These are phyloP conservation scores for Rhynchospora breviuscula DNA, from an alignment of 176 grass and related monocot genomes.

Conservation along the genomic window DNA sequence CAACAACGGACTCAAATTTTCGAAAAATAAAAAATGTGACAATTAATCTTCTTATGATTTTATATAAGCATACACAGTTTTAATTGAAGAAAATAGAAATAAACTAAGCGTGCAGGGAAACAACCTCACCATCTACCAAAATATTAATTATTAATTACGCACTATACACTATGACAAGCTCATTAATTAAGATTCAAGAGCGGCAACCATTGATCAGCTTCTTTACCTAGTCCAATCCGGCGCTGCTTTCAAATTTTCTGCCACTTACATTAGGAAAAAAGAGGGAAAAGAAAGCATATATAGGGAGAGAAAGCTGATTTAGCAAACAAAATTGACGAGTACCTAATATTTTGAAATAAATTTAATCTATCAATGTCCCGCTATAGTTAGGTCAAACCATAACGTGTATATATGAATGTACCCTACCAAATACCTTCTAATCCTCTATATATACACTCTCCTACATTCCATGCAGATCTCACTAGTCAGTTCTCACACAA, in stretches of 20 bases:
- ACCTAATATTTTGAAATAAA: conserved; percentile 18
- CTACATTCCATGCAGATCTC: conserved; percentile 21
- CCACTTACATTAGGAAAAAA: not conserved
- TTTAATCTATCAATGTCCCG: not conserved
- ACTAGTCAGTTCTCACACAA: not conserved
- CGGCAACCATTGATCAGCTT: not conserved
- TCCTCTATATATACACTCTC: not conserved
- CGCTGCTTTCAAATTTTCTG: not conserved
- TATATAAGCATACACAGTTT: too few relatives aligned
- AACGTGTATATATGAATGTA: not conserved
- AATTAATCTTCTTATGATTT: too few relatives aligned
- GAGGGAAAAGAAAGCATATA: not conserved
- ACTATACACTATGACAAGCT: too few relatives aligned
- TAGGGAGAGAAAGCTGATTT: not conserved
- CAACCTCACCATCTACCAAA: too few relatives aligned
- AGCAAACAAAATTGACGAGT: not conserved
- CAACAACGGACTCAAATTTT: too few relatives aligned
- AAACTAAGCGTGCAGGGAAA: too few relatives aligned
- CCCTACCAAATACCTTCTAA: not conserved
- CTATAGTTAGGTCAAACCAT: not conserved
- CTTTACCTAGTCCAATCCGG: not conserved
- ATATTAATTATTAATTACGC: not conserved
- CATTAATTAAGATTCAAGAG: not conserved
- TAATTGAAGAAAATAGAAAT: too few relatives aligned
- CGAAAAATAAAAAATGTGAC: too few relatives aligned